Base-by-base conservation (phyloP, 805 yeast species). In the Metschnikowia bowlesiae region DNA sequence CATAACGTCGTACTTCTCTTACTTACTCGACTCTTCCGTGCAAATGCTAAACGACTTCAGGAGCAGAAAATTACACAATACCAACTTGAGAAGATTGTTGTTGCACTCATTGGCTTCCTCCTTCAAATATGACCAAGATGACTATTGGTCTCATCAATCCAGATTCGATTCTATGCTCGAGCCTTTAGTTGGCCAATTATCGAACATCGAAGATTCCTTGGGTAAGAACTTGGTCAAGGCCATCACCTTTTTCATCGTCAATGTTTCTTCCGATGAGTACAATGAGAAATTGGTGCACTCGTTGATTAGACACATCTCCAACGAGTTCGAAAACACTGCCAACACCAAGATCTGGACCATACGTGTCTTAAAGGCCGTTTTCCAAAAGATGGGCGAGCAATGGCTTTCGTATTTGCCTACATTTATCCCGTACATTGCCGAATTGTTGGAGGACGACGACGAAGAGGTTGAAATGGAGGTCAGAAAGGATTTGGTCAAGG, bases 351-450 rank as follows among this genome's bases (percentile, higher is more conserved):
- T 84, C 44, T 87, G 96, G 92, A 83, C 97, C 28, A 80, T 89
- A 48, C 82, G 85, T 65, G 75, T 88, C 1, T 78, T 94, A 65
- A 89, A 88, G 67, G 75, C 83, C 28, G 82, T 94, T 32, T 94
- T 90, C 77, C 87, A 87, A 57, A 87, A 87, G 73, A 85, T 90
- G 60, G 97, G 98, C 49, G 98, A 94, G 61, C 89, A 84, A 65
- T 94, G 98, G 99, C 78, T 94, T 56, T 74, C 85, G 33, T 78
- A 87, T 73, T 76, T 94, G 60, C 99, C 99, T 26, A 97, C 91
- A 64, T 78, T 94, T 59, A 96, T 94, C 54, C 99, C 99, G 33
- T 79, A 89, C 53, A 89, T 94, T 66, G 97, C 98, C 7, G 99
- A 94, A 70, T 72, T 94, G 51, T 76, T 94, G 54, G 99, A 94